Conservation (phyloP, 257 asterid genomes). For the Rehmannia glutinosa region DNA sequence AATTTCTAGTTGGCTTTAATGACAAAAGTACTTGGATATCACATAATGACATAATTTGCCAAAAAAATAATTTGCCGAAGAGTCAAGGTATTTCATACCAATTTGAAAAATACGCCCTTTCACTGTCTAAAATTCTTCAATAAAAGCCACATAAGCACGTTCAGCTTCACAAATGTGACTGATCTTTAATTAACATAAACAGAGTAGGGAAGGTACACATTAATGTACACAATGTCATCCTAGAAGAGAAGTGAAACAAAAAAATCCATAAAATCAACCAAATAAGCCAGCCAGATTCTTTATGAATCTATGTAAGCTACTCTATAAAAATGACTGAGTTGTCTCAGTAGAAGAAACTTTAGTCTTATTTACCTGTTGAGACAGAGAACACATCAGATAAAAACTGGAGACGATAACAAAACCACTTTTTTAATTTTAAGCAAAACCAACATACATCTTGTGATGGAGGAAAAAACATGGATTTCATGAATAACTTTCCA, state of each 20-base stretch:
- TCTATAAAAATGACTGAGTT: neutral
- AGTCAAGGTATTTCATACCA: slow-evolving; percentile 8
- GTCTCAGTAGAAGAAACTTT: slow-evolving; percentile 4
- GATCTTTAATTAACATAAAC: neutral
- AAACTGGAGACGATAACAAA: neutral
- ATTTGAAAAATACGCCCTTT: neutral
- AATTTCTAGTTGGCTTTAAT: neutral
- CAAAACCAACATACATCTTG: neutral
- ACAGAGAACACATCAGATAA: neutral
- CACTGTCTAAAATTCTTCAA: neutral
- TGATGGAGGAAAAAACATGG: neutral
- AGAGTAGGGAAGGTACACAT: neutral
- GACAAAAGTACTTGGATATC: neutral
- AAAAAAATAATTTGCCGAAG: too few species aligned
- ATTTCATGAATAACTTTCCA: neutral
- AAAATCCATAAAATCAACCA: slow-evolving; percentile 3
- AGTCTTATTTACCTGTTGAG: neutral
- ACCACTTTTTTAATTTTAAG: neutral
- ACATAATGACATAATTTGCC: too few species aligned
- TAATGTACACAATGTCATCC: neutral
- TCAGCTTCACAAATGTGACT: neutral
- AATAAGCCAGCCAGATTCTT: neutral
- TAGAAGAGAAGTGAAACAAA: neutral
- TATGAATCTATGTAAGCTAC: neutral
- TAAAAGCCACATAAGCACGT: neutral